Base-by-base conservation (phyloP, 2,329 filamentous ascomycete genomes). In the Stagonosporopsis vannaccii region DNA sequence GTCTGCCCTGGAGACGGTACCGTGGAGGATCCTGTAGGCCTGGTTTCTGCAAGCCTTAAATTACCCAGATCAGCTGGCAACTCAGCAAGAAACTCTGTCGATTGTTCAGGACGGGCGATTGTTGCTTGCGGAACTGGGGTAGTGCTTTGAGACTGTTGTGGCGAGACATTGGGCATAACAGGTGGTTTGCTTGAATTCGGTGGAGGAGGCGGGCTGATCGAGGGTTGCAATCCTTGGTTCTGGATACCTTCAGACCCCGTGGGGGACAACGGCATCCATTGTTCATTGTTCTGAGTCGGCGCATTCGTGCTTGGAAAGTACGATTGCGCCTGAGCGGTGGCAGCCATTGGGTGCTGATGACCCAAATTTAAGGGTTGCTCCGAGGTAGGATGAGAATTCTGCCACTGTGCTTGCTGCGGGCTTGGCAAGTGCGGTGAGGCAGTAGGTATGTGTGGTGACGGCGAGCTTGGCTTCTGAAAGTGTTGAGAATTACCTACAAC, bases 61-160 rank as follows among this genome's bases (percentile, higher is more conserved):
- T 59, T 69, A n/a, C 67, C 69, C 43, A 74, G 22, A 32, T 75
- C 71, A 33, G 68, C 73, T 5, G 73, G 73, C 19, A 75, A 53
- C 46, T 75, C 73, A 5, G 72, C 73, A 25, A 75, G 63, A 45
- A 74, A 75, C 17, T 69, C 67, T 6, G 63, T 64, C 4, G 68
- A 62, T 4, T 45, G 41, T 4, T 17, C 43, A 44, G 63, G 23
- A n/a, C 62, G 53, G 1, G 42, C 36, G 19, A 45, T 11, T 2
- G 26, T 35, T 9, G 58, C 37, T 32, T 64, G 63, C 8, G 63
- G 37, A 37, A 47, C 46, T 19, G 65, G 54, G 5, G 57, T 60
- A 2, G 65, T 58, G 32, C 51, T 51, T 26, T 64, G 65, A 17
- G 54, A 45, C 19, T 60, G 45, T 22, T 56, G 54, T 11, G 51